Percentiles rank a stretch among this genome's conserved stretches.
Evolutionary conservation across 352 stramenopile species (phyloP).

Genomic region (Phytophthora tubulina): DNA sequence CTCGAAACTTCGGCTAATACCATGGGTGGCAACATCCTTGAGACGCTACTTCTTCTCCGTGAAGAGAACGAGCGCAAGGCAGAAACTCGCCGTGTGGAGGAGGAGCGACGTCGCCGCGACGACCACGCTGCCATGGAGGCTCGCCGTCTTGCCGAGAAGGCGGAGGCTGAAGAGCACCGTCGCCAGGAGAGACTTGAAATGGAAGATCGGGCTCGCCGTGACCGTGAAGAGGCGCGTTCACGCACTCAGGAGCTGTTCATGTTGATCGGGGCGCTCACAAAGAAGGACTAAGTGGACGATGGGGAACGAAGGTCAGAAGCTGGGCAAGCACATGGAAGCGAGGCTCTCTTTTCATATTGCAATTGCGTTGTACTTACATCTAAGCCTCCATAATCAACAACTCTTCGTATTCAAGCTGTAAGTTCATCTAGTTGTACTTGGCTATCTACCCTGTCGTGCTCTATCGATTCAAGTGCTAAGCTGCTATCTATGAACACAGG

Average conservation of each 20-base stretch:
- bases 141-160: background rate
- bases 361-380: background rate
- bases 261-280: background rate
- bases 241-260: background rate
- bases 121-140: background rate
- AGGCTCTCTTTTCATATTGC: background rate
- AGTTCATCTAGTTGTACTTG: background rate
- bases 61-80: slow-evolving; percentile 19
- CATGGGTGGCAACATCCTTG: background rate
- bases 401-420: background rate
- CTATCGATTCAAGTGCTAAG: background rate
- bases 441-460: background rate
- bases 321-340: background rate
- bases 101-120: background rate
- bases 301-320: background rate
- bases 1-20: slow-evolving; percentile 1
- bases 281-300: background rate
- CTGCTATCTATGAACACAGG: background rate
- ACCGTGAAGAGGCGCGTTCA: background rate
- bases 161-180: slow-evolving; percentile 2
- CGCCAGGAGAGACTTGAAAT: slow-evolving; percentile 5
- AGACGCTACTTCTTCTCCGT: slow-evolving; percentile 2
- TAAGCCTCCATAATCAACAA: background rate
- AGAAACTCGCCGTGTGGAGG: background rate
- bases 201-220: slow-evolving; percentile 2